These are phyloP conservation scores for Dipsacomyces acuminosporus DNA, from an alignment of 371 early-diverging fungal genomes.

Conservation along the genomic window DNA sequence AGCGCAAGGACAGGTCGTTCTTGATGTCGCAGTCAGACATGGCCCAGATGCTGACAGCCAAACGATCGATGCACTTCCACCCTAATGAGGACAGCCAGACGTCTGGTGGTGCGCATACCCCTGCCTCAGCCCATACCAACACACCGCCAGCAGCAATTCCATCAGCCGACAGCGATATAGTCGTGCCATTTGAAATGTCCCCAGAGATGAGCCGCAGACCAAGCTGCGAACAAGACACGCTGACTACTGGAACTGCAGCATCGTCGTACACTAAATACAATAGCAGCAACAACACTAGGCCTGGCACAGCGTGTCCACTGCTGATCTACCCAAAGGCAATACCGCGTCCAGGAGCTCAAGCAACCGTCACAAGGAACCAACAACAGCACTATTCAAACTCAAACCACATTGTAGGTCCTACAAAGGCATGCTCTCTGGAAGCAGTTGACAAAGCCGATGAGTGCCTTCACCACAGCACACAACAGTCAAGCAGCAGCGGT, in stretches of 20 bases:
- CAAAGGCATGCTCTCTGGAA: background rate
- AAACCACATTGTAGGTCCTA: no score
- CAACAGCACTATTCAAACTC: background rate
- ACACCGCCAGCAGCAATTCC: no score
- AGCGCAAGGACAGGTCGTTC: constrained; percentile 45
- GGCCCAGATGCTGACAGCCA: constrained; percentile 26
- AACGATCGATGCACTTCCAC: constrained; percentile 25
- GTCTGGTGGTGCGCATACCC: background rate
- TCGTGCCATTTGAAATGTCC: constrained; percentile 39
- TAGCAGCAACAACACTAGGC: background rate
- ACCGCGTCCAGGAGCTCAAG: constrained; percentile 27
- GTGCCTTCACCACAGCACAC: no score
- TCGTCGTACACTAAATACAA: no score
- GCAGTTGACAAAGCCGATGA: background rate
- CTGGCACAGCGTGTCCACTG: constrained; percentile 4
- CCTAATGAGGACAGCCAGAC: background rate
- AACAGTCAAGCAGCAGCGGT: no score
- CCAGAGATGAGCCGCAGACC: constrained; percentile 25
- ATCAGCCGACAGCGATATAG: constrained; percentile 19
- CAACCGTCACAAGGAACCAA: background rate
- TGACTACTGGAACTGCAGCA: no score
- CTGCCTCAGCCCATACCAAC: no score
- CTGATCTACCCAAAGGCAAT: constrained; percentile 30
- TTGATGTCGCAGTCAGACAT: constrained; percentile 45
- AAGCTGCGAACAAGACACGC: background rate